Evolutionary conservation across 805 yeast species (phyloP), one percentile per base, ranked within the genome.

Genomic region (Lipomyces sp.): DNA sequence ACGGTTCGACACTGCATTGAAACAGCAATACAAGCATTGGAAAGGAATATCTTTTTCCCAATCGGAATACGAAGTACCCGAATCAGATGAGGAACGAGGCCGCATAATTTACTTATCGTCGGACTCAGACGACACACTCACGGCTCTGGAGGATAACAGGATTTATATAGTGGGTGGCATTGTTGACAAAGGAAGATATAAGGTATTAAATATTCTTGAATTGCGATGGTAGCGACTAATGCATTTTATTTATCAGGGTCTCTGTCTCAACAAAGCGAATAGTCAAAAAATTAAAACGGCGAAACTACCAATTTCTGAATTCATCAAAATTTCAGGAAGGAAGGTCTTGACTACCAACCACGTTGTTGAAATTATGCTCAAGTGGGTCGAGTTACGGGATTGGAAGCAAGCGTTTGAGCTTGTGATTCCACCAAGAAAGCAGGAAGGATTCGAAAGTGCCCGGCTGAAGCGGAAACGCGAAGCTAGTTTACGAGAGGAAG

Each of bases 111-210:
- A 95, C 73, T 79, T 94, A 48, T 88, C 96, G 0, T 96, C 98
- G 0, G 99, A 94, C 73, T 88, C 97, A 0, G 90, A 87, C 7
- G 89, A 88, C 6, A 85, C 81, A 30, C 73, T 95, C 45, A 85
- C 83, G 10, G 84, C 81, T 33, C 80, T 94, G 62, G 86, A 88
- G 67, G 85, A 86, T 4, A 90, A 88, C 2, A 81, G 83, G 75
- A 90, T 96, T 0, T 94, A 94, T 72, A 86, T 94, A 54, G 87
- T 94, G 59, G 99, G 99, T 8, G 99, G 98, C 0, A 94, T 94
- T 64, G 98, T 94, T 2, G 99, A 94, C 77, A 94, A 94, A 77
- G 96, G 96, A 66, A 84, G 98, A 72, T 69, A 73, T 62, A 73
- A 72, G 63, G 64, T 63, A 45, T 8, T 24, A 24, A 54, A 18